Base-by-base conservation (phyloP, 495 filamentous ascomycete species). In the Parachaetomium inaequale region DNA sequence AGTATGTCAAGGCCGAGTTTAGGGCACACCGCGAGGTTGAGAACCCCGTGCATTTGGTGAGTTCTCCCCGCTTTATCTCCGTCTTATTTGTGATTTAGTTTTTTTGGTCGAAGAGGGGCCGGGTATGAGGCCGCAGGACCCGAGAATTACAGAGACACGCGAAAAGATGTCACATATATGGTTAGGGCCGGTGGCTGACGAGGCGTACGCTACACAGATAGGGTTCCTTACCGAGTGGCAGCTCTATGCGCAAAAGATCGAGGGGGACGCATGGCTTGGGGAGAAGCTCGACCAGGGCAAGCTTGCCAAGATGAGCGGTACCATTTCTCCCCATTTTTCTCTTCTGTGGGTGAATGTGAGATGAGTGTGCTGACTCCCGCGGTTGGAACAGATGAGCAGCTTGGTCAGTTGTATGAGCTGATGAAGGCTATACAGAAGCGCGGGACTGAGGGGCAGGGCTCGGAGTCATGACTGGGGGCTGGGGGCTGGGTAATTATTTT, bases 221-320 rank as follows among this genome's bases (percentile, higher is more conserved):
- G 94, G 94, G 4, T 98, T 98, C 70, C 79, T 98, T 67, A 93
- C 89, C 0, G 92, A 97, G 75, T 98, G 94, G 94, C 94, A 98
- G 71, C 73, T 89, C 32, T 98, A 98, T 69, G 93, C 90, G 11
- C 93, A 98, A 73, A 84, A 88, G 65, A 70, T 99, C 19, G 94
- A 98, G 67, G 92, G 92, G 0, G 87, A 95, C 45, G 72, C 81
- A 0, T 97, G 94, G 93, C 75, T 76, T 38, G 92, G 86, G 0
- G 91, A 87, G 59, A 89, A 85, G 67, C 72, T 96, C 70, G 92
- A 97, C 51, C 80, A 81, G 59, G 78, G 74, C 11, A 94, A 93
- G 76, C 74, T 96, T 58, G 88, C 90, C 58, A 97, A 96, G 78
- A 89, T 99, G 93, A 98, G 89, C 73, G 93, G 93, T 98, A 74